Evolutionary conservation across 2,329 filamentous ascomycete genomes (phyloP), one percentile per base, ranked within the genome.

Genomic region (Acarospora socialis): DNA sequence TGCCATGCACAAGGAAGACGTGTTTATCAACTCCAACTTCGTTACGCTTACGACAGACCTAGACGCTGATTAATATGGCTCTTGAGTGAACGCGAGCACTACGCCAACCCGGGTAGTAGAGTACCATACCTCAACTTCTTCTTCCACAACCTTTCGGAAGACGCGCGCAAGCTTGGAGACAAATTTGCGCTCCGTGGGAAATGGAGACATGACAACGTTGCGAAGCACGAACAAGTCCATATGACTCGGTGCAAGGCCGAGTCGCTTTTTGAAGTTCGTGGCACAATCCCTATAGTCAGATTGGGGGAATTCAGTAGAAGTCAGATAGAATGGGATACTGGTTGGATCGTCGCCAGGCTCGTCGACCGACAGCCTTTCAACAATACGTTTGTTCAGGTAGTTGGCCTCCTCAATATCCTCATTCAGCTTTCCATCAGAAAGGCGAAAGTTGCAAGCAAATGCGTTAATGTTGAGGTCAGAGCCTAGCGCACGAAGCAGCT

Each of bases 201-300:
- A 63, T 1, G 60, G 58, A 4, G 54, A 59, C 61, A 66, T 66
- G 20, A 62, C 57, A 0, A 65, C 62, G 16, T 65, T 66, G 6
- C 59, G 51, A 6, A 66, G 30, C 1, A 64, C 60, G 38, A 62
- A 57, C 2, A 65, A 42, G 28, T 57, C 54, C 7, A 57, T 48
- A 0, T 46, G 28, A 12, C 48, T 53, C 4, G 39, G 33, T 0
- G 47, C 33, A 0, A 63, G 45, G 0, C 53, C 53, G 14, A 66
- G 53, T 7, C 60, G 47, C 21, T 47, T 43, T 47, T 61, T 61
- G 43, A 61, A 65, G 7, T 53, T 49, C 1, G 46, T 28, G 7
- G 52, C 53, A 31, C 60, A 65, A 3, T 52, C 39, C 0, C 57
- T 59, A 36, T 65, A 65, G 7, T 55, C 44, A 2, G 57, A 46